A percentile compares a stretch with the other conserved stretches of the same genome.
phyloP scores from a whole-genome alignment of 1,284 basidiomycete genomes.

The Volvariella surrecta region DNA sequence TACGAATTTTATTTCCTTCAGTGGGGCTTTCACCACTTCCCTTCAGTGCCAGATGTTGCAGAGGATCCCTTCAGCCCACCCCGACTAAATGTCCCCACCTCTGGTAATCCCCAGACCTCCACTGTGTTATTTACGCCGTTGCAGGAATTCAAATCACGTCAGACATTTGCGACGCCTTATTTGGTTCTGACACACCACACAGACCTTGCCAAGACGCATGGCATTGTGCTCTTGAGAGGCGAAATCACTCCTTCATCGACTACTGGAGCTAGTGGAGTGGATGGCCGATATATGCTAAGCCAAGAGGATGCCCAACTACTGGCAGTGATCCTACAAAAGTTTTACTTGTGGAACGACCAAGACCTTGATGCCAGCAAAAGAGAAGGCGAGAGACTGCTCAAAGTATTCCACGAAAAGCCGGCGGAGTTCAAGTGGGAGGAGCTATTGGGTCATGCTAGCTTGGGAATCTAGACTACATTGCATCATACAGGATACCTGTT shows the following conservation, averaged over 20 bases:
- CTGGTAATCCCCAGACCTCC: constrained; percentile 40
- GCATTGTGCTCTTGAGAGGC: constrained; percentile 82
- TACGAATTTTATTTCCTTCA: constrained; percentile 88
- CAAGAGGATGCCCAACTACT: constrained; percentile 81
- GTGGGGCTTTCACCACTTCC: constrained; percentile 73
- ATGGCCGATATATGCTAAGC: constrained; percentile 48
- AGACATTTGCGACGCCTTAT: constrained; percentile 86
- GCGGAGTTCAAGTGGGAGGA: constrained; percentile 70
- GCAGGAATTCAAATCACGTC: constrained; percentile 88
- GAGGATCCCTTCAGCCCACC: constrained; percentile 34
- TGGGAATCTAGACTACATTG: constrained; percentile 12
- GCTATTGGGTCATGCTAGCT: constrained; percentile 41
- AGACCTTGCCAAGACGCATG: constrained; percentile 77
- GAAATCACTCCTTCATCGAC: constrained; percentile 76
- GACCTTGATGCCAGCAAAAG: constrained; percentile 18
- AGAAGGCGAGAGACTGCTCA: constrained; percentile 42
- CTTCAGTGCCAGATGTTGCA: constrained; percentile 35
- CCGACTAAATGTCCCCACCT: constrained; percentile 15
- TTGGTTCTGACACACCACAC: constrained; percentile 91
- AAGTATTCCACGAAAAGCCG: constrained; percentile 66
- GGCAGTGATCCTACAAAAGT: constrained; percentile 71
- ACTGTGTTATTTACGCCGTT: constrained; percentile 90
- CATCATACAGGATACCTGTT: too few relatives aligned
- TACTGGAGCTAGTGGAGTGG: constrained; percentile 20
- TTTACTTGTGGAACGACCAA: constrained; percentile 63